Percentiles rank a stretch among this genome's conserved stretches.
Evolutionary conservation across 2,329 filamentous ascomycete species (phyloP).

Genomic region (Chaetoscypha palmicola): DNA sequence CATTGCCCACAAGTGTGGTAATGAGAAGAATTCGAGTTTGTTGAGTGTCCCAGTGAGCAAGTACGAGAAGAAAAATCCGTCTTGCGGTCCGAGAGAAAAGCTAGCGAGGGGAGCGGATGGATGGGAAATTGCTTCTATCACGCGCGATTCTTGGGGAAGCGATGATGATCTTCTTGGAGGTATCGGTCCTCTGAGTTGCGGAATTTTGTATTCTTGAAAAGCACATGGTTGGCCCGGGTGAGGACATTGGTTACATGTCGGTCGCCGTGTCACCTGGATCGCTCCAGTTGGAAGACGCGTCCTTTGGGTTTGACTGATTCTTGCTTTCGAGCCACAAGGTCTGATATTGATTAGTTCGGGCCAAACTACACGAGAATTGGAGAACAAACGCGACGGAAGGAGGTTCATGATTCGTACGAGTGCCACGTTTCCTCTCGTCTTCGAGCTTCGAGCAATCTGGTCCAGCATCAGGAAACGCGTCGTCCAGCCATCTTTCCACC

Average conservation of each 20-base stretch:
- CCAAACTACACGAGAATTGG: background rate
- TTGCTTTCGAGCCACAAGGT: background rate
- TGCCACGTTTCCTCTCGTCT: background rate
- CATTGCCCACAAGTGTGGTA: constrained; percentile 9
- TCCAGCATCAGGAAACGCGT: background rate
- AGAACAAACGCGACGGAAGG: background rate
- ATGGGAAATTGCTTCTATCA: constrained; percentile 5
- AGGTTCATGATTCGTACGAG: background rate
- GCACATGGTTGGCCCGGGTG: constrained; percentile 6
- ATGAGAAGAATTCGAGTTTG: constrained; percentile 3
- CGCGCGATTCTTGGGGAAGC: constrained; percentile 8
- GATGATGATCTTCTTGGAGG: constrained; percentile 13
- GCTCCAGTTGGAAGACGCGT: constrained; percentile 1
- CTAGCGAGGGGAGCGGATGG: constrained; percentile 9
- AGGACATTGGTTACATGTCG: constrained; percentile 9
- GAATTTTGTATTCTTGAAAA: constrained; percentile 4
- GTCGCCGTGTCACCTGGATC: background rate
- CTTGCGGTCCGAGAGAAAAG: constrained; percentile 8
- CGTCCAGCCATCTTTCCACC: constrained; percentile 1
- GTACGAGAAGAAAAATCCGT: constrained; percentile 9
- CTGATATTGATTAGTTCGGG: constrained; percentile 3
- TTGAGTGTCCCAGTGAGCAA: constrained; percentile 4
- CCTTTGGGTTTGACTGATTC: background rate
- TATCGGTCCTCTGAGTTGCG: constrained; percentile 9
- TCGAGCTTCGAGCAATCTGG: background rate